These are phyloP conservation scores for Populus hybrid DNA, from an alignment of 441 rosid genomes.

Conservation along the genomic window DNA sequence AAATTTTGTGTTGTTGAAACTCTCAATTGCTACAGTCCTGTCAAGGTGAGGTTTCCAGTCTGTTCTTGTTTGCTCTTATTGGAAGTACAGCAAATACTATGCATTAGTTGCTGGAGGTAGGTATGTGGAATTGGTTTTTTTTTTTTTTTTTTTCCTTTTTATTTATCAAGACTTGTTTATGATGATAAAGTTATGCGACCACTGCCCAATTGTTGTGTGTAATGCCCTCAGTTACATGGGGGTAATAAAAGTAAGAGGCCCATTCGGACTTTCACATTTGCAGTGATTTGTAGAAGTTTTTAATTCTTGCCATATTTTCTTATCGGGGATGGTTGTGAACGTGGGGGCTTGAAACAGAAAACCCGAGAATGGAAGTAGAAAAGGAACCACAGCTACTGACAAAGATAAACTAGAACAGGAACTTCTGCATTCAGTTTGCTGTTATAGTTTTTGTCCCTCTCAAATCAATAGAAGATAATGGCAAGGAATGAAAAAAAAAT, in stretches of 20 bases:
- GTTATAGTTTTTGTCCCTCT: too few relatives aligned
- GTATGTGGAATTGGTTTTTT: background rate
- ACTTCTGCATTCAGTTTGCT: too few relatives aligned
- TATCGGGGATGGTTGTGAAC: background rate
- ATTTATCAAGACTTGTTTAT: background rate
- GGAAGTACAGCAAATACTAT: too few relatives aligned
- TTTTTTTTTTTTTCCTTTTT: too few relatives aligned
- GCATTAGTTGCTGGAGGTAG: background rate
- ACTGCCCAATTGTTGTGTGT: background rate
- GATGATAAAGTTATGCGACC: background rate
- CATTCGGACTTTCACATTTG: background rate
- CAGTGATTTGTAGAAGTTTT: background rate
- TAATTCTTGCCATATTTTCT: too few relatives aligned
- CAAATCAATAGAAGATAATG: too few relatives aligned
- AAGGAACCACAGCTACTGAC: background rate
- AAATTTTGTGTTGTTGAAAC: too few relatives aligned
- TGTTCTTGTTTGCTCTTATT: too few relatives aligned
- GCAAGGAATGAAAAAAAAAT: too few relatives aligned
- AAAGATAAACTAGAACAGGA: too few relatives aligned
- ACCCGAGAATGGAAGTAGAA: background rate
- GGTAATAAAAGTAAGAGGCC: background rate
- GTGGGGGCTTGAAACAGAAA: background rate
- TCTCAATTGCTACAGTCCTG: too few relatives aligned
- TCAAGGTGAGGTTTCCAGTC: too few relatives aligned
- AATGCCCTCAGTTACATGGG: background rate